Conservation (phyloP, 2,329 filamentous ascomycete genomes). For the Pochonia chlamydosporia region DNA sequence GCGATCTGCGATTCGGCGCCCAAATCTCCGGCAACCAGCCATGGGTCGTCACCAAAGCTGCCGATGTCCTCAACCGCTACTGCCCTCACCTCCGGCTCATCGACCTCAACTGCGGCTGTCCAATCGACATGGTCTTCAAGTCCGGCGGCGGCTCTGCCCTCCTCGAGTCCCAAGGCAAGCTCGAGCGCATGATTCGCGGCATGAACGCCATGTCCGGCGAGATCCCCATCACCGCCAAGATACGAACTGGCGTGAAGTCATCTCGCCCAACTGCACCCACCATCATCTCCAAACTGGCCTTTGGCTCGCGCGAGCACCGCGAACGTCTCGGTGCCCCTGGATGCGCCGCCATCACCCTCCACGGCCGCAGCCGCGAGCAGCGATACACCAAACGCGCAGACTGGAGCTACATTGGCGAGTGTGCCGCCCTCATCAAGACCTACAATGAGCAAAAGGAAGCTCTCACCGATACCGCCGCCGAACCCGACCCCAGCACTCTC, state of each 20-base stretch:
- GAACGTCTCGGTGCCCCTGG: conserved; percentile 70
- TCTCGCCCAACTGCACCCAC: conserved; percentile 73
- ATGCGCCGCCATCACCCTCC: conserved; percentile 90
- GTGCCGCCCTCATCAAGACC: conserved; percentile 73
- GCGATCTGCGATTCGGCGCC: conserved; percentile 82
- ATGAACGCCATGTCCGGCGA: conserved; percentile 93
- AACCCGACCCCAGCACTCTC: conserved; percentile 69
- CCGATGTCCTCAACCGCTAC: conserved; percentile 70
- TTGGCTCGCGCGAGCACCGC: conserved; percentile 69
- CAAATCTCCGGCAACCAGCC: conserved; percentile 92
- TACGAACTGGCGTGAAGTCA: conserved; percentile 84
- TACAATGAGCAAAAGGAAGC: conserved; percentile 65
- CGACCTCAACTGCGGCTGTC: conserved; percentile 95
- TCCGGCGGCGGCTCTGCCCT: conserved; percentile 85
- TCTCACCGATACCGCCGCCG: conserved; percentile 68
- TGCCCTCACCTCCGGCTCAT: conserved; percentile 83
- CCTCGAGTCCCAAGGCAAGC: conserved; percentile 78
- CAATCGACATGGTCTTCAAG: conserved; percentile 89
- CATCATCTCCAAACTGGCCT: conserved; percentile 74
- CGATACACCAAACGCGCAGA: conserved; percentile 89
- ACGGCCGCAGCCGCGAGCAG: conserved; percentile 90
- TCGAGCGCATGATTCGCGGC: conserved; percentile 90
- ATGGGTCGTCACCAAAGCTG: conserved; percentile 82
- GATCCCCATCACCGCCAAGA: conserved; percentile 89
- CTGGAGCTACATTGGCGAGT: conserved; percentile 91